Percentiles rank a stretch among this genome's conserved stretches.
These are phyloP conservation scores for Aphanomyces astaci DNA, from an alignment of 352 stramenopile species.

Conservation along the genomic window DNA sequence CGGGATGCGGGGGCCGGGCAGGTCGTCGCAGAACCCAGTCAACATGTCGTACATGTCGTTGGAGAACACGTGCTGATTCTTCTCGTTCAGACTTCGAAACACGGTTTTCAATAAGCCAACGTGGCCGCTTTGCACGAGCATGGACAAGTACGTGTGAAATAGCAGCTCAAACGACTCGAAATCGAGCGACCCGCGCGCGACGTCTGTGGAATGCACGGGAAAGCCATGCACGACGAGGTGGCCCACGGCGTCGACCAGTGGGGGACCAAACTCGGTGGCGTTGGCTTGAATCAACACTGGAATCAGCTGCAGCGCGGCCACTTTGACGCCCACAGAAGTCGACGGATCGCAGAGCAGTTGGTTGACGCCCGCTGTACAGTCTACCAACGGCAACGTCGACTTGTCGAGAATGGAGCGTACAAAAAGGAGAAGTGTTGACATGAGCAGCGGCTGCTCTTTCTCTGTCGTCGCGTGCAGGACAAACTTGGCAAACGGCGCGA, in stretches of 20 bases:
- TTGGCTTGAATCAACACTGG: neutral
- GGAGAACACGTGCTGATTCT: constrained; percentile 41
- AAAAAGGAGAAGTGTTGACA: neutral
- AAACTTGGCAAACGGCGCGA: neutral
- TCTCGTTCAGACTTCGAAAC: constrained; percentile 58
- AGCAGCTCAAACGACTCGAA: constrained; percentile 55
- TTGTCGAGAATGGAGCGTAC: constrained; percentile 35
- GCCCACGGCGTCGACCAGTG: constrained; percentile 33
- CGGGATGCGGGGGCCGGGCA: neutral
- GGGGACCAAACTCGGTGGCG: neutral
- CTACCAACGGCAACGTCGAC: constrained; percentile 29
- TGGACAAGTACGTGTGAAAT: constrained; percentile 38
- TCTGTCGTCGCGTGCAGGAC: neutral
- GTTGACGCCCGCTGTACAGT: constrained; percentile 8
- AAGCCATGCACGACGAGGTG: constrained; percentile 65
- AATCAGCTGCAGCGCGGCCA: constrained; percentile 42
- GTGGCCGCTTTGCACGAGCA: constrained; percentile 48
- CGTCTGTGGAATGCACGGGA: constrained; percentile 64
- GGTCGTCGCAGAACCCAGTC: constrained; percentile 31
- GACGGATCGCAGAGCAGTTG: constrained; percentile 9
- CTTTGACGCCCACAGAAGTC: constrained; percentile 52
- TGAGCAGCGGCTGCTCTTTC: neutral
- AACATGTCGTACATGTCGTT: constrained; percentile 44
- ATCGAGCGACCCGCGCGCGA: constrained; percentile 47
- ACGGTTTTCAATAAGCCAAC: constrained; percentile 44